Percentiles rank a stretch among this genome's conserved stretches.
Evolutionary conservation across 345 rosid genomes (phyloP).

Genomic region (Euphorbia peplus): DNA sequence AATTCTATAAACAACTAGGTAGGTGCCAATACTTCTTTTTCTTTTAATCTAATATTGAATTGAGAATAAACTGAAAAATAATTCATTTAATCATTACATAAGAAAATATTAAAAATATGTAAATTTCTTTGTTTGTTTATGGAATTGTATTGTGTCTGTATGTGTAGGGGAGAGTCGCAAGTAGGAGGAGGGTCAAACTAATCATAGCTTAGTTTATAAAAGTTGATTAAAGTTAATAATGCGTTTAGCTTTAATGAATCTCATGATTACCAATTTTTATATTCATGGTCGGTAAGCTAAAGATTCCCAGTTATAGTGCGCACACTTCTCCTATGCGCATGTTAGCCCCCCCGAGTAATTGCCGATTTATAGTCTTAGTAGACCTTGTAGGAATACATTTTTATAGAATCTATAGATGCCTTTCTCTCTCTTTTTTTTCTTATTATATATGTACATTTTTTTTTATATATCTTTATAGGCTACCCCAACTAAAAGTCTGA

Average conservation of each 20-base stretch:
- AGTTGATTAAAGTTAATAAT: slow-evolving; percentile 25
- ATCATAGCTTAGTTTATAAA: slow-evolving; percentile 24
- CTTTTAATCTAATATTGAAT: too few species aligned
- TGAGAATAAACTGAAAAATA: too few species aligned
- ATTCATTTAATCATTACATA: too few species aligned
- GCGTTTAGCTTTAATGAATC: slow-evolving; percentile 13
- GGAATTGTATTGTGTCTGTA: too few species aligned
- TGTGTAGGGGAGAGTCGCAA: too few species aligned
- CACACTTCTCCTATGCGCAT: not conserved
- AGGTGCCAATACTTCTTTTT: too few species aligned
- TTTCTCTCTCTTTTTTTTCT: not conserved
- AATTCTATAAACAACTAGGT: too few species aligned
- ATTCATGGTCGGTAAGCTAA: slow-evolving; percentile 34
- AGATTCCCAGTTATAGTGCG: slow-evolving; percentile 8
- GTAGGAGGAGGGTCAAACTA: slow-evolving; percentile 30
- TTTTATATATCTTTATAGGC: too few species aligned
- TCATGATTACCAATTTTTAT: slow-evolving; percentile 8
- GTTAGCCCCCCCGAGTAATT: slow-evolving; percentile 10
- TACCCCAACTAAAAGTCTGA: slow-evolving; percentile 5
- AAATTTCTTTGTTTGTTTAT: too few species aligned
- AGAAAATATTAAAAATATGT: too few species aligned
- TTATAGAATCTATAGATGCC: slow-evolving; percentile 6
- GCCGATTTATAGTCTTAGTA: slow-evolving; percentile 16
- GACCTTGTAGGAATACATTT: not conserved
- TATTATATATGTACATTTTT: too few species aligned